Percentiles rank a stretch among this genome's conserved stretches.
Evolutionary conservation across 2,329 filamentous ascomycete species (phyloP).

Genomic region (Cladosporium halotolerans): DNA sequence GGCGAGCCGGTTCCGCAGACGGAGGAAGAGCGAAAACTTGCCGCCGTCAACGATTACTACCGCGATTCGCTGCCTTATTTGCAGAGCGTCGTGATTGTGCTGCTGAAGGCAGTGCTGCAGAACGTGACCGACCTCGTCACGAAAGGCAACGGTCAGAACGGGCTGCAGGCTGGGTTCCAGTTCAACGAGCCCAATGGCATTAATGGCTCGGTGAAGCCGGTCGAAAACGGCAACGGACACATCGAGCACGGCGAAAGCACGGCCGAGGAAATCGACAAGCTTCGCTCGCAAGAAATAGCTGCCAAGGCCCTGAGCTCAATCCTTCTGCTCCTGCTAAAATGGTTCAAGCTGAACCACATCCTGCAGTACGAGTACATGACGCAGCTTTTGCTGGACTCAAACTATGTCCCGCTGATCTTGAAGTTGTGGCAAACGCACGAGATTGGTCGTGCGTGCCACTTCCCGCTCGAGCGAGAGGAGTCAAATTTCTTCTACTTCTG

Average conservation of each 20-base stretch:
- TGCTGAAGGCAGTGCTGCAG: slow-evolving; percentile 79
- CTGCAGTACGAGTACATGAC: slow-evolving; percentile 95
- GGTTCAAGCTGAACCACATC: slow-evolving; percentile 91
- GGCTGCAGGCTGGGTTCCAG: slow-evolving; percentile 43
- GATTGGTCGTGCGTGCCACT: slow-evolving; percentile 81
- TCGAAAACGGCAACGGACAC: slow-evolving; percentile 32
- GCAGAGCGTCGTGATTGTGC: slow-evolving; percentile 86
- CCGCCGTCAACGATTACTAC: slow-evolving; percentile 74
- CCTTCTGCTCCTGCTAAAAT: slow-evolving; percentile 82
- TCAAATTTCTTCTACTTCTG: slow-evolving; percentile 91
- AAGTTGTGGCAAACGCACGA: slow-evolving; percentile 95
- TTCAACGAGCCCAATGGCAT: slow-evolving; percentile 28
- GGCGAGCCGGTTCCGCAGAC: slow-evolving; percentile 21
- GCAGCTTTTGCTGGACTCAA: slow-evolving; percentile 87
- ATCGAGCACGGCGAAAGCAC: slow-evolving; percentile 24
- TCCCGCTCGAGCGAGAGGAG: slow-evolving; percentile 74
- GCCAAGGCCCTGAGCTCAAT: slow-evolving; percentile 89
- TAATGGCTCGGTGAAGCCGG: slow-evolving; percentile 30
- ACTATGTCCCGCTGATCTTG: slow-evolving; percentile 85
- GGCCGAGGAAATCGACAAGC: slow-evolving; percentile 71
- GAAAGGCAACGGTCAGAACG: slow-evolving; percentile 46
- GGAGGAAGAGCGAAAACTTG: slow-evolving; percentile 23
- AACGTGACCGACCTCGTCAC: slow-evolving; percentile 81
- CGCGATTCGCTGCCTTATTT: slow-evolving; percentile 72
- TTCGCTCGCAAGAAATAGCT: slow-evolving; percentile 77